phyloP scores from a whole-genome alignment of 2,329 filamentous ascomycete species.

The Nemania abortiva region DNA sequence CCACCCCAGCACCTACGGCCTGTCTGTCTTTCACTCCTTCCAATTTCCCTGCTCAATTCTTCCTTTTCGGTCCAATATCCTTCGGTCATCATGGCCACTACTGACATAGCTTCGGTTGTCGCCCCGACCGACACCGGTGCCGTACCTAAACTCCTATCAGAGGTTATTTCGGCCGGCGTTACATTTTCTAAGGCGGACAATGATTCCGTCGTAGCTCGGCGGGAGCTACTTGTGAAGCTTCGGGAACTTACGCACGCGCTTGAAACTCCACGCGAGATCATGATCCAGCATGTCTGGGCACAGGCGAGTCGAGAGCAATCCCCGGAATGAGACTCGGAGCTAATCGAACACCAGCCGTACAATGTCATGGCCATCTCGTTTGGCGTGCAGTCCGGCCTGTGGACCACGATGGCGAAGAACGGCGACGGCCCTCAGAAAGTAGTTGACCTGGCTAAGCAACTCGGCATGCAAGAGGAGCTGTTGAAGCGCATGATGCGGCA shows the following conservation, averaged over 20 bases:
- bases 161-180: conserved; percentile 18
- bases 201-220: conserved; percentile 10
- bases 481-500: conserved; percentile 52
- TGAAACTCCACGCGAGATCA: conserved; percentile 30
- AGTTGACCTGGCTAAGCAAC: conserved; percentile 24
- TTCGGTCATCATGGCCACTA: conserved; percentile 1
- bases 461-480: conserved; percentile 29
- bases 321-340: background rate
- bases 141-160: conserved; percentile 25
- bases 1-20: too few species aligned
- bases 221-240: conserved; percentile 22
- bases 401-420: conserved; percentile 29
- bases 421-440: conserved; percentile 23
- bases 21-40: too few species aligned
- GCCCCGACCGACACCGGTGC: conserved; percentile 18
- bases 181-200: conserved; percentile 1
- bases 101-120: conserved; percentile 6
- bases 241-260: conserved; percentile 25
- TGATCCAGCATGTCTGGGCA: conserved; percentile 25
- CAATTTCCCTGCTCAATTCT: too few species aligned
- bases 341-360: conserved; percentile 16
- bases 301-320: conserved; percentile 9
- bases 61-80: too few species aligned
- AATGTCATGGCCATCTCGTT: conserved; percentile 34
- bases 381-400: conserved; percentile 30